Evolutionary conservation across 306 rosid genomes (phyloP).

Genomic region (Dryas octopetala): DNA sequence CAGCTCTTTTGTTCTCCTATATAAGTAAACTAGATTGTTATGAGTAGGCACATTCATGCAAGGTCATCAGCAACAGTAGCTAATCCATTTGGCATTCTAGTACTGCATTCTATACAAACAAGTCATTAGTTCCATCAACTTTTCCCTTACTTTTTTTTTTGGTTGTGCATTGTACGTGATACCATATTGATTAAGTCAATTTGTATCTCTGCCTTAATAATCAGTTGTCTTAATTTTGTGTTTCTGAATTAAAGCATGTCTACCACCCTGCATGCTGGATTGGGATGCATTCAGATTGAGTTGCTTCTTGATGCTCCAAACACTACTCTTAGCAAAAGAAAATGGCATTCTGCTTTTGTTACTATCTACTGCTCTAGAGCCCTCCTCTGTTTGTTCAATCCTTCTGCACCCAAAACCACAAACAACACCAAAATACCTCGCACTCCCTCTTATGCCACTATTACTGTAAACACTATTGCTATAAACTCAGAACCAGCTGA

Average conservation of each 20-base stretch:
- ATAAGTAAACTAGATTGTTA: no score
- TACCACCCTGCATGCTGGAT: constrained; percentile 12
- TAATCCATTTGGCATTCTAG: no score
- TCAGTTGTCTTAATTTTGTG: neutral
- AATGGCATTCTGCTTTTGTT: constrained; percentile 51
- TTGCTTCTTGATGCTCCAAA: constrained; percentile 14
- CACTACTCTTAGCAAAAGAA: constrained; percentile 16
- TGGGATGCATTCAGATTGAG: constrained; percentile 1
- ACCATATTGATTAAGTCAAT: no score
- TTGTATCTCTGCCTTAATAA: neutral
- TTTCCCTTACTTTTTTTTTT: no score
- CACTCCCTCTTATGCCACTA: constrained; percentile 22
- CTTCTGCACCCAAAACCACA: neutral
- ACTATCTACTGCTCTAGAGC: constrained; percentile 54
- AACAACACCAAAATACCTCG: neutral
- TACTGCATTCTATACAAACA: no score
- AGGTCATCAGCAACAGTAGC: no score
- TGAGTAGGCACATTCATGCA: no score
- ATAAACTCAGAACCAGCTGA: neutral
- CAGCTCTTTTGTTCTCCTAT: no score
- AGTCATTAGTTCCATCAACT: no score
- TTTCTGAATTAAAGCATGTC: neutral
- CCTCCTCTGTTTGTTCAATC: neutral
- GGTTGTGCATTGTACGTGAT: no score
- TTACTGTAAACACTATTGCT: constrained; percentile 5